Conservation (phyloP, 768 basidiomycete genomes). For the Xerocomus potaroensis region DNA sequence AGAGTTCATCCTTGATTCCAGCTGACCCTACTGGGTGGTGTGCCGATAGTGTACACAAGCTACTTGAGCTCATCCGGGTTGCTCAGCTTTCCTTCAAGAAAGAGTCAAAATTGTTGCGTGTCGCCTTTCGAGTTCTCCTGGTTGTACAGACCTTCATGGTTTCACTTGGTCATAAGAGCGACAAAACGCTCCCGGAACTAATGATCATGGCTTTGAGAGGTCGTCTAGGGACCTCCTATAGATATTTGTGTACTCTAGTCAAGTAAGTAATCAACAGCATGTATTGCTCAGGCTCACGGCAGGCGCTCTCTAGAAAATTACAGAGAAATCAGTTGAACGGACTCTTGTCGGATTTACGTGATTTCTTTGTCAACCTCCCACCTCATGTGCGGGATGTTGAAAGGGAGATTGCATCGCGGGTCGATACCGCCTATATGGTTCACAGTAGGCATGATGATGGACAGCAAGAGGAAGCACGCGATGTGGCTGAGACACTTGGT, state of each 20-base stretch:
- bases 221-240: conserved; percentile 39
- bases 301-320: conserved; percentile 37
- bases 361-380: conserved; percentile 36
- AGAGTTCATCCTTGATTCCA: conserved; percentile 14
- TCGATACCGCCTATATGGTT: conserved; percentile 18
- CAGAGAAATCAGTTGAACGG: conserved; percentile 27
- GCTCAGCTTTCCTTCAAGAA: conserved; percentile 37
- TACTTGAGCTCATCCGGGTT: conserved; percentile 34
- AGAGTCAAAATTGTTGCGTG: conserved; percentile 33
- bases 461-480: conserved; percentile 14
- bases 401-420: conserved; percentile 26
- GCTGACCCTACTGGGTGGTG: conserved; percentile 24
- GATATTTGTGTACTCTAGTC: conserved; percentile 42
- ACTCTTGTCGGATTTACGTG: conserved; percentile 40
- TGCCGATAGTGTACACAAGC: conserved; percentile 22
- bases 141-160: conserved; percentile 42
- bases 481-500: conserved; percentile 31
- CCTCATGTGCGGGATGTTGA: conserved; percentile 33
- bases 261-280: conserved; percentile 35
- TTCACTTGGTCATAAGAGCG: conserved; percentile 39
- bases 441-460: conserved; percentile 14
- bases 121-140: conserved; percentile 47
- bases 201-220: conserved; percentile 47
- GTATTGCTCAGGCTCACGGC: conserved; percentile 13
- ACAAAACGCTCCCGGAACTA: conserved; percentile 33